These are phyloP conservation scores for Lipomyces oligophaga DNA, from an alignment of 805 yeast species.

Conservation along the genomic window DNA sequence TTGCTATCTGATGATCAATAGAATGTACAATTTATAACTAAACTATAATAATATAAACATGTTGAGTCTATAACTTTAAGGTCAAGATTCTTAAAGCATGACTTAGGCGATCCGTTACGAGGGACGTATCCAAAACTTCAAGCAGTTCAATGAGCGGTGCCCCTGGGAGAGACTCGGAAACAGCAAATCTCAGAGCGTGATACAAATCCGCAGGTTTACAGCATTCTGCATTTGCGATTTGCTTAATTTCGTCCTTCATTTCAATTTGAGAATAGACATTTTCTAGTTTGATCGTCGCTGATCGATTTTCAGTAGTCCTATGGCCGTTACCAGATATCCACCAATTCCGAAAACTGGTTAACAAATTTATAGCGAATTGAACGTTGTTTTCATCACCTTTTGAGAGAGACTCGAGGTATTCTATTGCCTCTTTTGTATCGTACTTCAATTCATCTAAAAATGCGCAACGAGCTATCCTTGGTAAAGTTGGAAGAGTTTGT, in stretches of 20 bases:
- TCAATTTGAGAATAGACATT: neutral
- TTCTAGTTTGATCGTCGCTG: neutral
- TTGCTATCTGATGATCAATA: too few species aligned
- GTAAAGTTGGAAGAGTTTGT: conserved; percentile 11
- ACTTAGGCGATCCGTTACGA: conserved; percentile 6
- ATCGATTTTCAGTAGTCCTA: conserved; percentile 8
- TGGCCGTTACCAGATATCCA: too few species aligned
- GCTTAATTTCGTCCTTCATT: conserved; percentile 4
- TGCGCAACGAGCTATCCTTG: conserved; percentile 12
- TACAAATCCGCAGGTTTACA: conserved; percentile 9
- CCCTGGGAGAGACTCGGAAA: conserved; percentile 23
- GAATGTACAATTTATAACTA: neutral
- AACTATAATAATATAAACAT: too few species aligned
- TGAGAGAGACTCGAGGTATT: conserved; percentile 7
- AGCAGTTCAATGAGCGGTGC: conserved; percentile 23
- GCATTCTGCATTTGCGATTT: neutral
- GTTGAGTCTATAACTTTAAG: too few species aligned
- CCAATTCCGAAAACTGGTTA: too few species aligned
- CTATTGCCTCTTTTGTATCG: conserved; percentile 2
- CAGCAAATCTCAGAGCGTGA: conserved; percentile 24
- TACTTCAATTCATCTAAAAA: conserved; percentile 16
- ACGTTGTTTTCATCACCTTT: neutral
- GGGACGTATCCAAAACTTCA: conserved; percentile 14
- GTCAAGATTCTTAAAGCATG: conserved; percentile 11
- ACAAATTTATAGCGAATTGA: too few species aligned